Percentiles rank a stretch among this genome's conserved stretches.
Evolutionary conservation across 768 basidiomycete genomes (phyloP).

Genomic region (Mycena pura): DNA sequence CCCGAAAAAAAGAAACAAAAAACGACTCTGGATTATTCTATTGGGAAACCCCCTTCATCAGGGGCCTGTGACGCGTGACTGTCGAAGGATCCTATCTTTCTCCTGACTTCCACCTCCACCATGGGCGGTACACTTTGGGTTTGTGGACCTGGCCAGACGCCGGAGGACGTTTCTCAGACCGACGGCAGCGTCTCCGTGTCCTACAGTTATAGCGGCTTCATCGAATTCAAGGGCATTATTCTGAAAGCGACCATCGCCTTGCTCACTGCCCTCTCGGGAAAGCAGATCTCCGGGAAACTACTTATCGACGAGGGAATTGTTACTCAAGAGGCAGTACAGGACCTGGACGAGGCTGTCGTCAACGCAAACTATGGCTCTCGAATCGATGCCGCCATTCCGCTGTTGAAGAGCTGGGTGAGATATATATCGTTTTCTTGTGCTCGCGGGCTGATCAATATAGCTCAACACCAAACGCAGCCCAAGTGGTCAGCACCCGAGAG

Average conservation of each 20-base stretch:
- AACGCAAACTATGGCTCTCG: conserved; percentile 18
- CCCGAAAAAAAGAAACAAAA: no score
- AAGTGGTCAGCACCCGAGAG: not conserved
- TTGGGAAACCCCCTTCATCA: no score
- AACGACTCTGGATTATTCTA: no score
- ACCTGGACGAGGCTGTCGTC: not conserved
- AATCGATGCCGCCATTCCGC: conserved; percentile 6
- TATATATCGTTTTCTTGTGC: not conserved
- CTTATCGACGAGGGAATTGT: conserved; percentile 10
- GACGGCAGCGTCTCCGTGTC: not conserved
- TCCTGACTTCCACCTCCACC: not conserved
- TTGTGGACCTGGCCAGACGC: conserved; percentile 2
- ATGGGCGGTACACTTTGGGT: conserved; percentile 1
- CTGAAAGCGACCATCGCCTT: conserved; percentile 14
- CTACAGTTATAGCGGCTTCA: conserved; percentile 6
- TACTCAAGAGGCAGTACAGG: not conserved
- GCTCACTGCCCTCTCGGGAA: conserved; percentile 7
- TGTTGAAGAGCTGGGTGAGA: conserved; percentile 12
- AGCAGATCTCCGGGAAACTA: conserved; percentile 13
- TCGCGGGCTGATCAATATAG: not conserved
- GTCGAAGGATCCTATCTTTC: conserved; percentile 6
- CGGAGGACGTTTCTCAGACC: not conserved
- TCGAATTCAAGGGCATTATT: conserved; percentile 8
- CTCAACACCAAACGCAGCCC: not conserved
- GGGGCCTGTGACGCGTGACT: no score